These are phyloP conservation scores for Lentinula novae-zelandiae DNA, from an alignment of 1,284 basidiomycete species.

Conservation along the genomic window DNA sequence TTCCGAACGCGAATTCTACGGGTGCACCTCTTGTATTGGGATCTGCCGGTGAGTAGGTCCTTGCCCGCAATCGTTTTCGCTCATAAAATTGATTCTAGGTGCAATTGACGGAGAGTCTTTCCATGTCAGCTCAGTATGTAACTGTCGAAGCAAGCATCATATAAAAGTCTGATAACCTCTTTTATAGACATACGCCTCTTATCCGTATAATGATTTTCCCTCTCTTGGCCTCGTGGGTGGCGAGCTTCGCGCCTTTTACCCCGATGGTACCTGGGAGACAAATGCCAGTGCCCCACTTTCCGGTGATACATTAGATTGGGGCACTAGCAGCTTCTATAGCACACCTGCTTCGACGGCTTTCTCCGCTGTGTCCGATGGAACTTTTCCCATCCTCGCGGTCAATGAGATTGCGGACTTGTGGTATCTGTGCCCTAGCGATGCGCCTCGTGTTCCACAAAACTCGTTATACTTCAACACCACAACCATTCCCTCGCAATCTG, in stretches of 20 bases:
- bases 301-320: constrained; percentile 30
- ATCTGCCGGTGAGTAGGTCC: constrained; percentile 27
- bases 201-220: constrained; percentile 37
- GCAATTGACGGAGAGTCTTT: constrained; percentile 30
- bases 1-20: constrained; percentile 32
- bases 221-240: constrained; percentile 27
- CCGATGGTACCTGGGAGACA: constrained; percentile 30
- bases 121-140: constrained; percentile 35
- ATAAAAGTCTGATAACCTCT: not conserved
- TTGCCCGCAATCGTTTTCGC: not conserved
- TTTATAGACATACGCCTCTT: constrained; percentile 35
- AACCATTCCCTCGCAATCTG: not conserved
- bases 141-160: not conserved
- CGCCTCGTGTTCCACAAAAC: not conserved
- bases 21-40: constrained; percentile 41
- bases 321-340: constrained; percentile 27
- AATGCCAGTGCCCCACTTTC: constrained; percentile 29
- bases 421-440: constrained; percentile 30
- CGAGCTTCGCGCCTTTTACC: constrained; percentile 28
- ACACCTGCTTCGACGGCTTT: constrained; percentile 25
- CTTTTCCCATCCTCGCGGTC: constrained; percentile 26
- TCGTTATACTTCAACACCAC: not conserved
- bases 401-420: constrained; percentile 29
- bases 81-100: constrained; percentile 20
- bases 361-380: constrained; percentile 21